Conservation (phyloP, 2,329 filamentous ascomycete species). For the Tolypocladium tundrense region DNA sequence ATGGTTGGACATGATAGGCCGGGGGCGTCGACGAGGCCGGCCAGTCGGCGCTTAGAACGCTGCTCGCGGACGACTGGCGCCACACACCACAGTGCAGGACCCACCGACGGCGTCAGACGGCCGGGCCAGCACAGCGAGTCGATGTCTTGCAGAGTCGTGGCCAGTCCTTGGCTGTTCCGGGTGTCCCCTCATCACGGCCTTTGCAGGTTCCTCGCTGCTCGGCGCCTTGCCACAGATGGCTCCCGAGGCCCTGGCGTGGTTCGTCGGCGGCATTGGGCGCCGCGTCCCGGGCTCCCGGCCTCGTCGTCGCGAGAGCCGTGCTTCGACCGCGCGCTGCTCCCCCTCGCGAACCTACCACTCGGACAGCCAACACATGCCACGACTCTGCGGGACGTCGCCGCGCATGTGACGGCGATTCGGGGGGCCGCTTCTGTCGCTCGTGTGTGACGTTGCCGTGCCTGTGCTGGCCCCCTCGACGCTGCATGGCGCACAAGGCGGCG, state of each 20-base stretch:
- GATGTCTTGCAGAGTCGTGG: conserved; percentile 23
- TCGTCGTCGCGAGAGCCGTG: background rate
- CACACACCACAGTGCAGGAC: conserved; percentile 23
- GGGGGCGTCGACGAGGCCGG: conserved; percentile 14
- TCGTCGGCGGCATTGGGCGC: conserved; percentile 21
- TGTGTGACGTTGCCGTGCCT: background rate
- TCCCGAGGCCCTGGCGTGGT: conserved; percentile 17
- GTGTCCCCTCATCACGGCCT: background rate
- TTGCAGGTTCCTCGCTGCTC: background rate
- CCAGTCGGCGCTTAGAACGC: conserved; percentile 25
- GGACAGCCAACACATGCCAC: background rate
- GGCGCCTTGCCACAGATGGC: conserved; percentile 16
- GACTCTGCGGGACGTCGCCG: background rate
- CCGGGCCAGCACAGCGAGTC: conserved; percentile 27
- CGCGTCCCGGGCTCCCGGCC: background rate
- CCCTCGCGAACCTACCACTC: background rate
- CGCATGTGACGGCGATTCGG: too few species aligned
- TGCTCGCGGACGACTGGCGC: conserved; percentile 24
- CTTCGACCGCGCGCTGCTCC: background rate
- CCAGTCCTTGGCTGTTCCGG: background rate
- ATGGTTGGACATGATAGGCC: conserved; percentile 21
- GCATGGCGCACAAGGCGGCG: background rate
- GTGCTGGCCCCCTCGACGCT: background rate
- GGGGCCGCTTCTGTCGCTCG: too few species aligned
- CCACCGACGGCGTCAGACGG: conserved; percentile 27